Base-by-base conservation (phyloP, 768 basidiomycete genomes). In the Cubamyces sp. region DNA sequence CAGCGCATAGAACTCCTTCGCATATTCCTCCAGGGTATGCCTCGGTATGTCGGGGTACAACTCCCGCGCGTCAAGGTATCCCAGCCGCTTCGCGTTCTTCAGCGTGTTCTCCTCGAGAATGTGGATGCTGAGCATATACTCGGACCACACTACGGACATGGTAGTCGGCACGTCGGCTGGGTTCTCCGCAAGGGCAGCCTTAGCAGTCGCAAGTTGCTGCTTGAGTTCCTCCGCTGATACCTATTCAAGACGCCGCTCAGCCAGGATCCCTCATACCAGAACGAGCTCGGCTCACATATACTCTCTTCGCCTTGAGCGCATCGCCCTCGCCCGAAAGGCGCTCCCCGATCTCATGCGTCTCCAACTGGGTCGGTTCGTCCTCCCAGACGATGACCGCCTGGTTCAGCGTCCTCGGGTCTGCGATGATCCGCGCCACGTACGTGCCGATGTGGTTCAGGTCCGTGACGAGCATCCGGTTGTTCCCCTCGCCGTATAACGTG, bases 351-450 rank as follows among this genome's bases (percentile, higher is more conserved):
- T 62, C 67, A n/a, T 65, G 67, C 21, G 64, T 57, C 62, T 74
- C 70, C 11, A 60, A 56, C 50, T 70, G 59, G 4, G 68, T 70
- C 9, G 68, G 26, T 37, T 73, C 69, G 8, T 74, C 75, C 23
- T 69, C 65, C 61, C 70, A 71, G 3, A 65, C 61, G 16, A 71
- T 67, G 4, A 76, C 70, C 21, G 48, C 66, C 34, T 70, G 70
- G 61, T 77, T 75, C 26, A 75, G 46, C n/a, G 75, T 76, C 8
- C 74, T 64, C 30, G 65, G 57, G 48, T 76, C 75, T 15, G 66
- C 66, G 46, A 76, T 65, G 45, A 76, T 73, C 26, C 66, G 70
- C 12, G 66, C 71, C 40, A 75, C 72, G 61, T 70, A 74, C 1
- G 21, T 40, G 1, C 73, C 73, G 51, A 75, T 71, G 58, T 70